Base-by-base conservation (phyloP, 768 basidiomycete genomes). In the Lyophyllum semitale region DNA sequence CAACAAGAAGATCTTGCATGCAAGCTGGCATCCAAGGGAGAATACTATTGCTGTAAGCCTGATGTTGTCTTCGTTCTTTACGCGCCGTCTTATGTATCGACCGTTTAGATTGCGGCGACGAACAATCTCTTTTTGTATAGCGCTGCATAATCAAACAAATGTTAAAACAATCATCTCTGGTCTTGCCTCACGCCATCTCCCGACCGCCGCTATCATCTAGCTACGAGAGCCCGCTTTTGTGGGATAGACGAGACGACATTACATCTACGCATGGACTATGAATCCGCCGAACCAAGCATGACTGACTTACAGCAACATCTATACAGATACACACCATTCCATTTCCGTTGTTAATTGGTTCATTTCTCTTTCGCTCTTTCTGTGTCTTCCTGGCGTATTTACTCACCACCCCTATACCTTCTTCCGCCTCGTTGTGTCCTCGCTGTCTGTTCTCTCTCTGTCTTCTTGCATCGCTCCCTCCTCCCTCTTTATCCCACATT, bases 11-110 rank as follows among this genome's bases (percentile, higher is more conserved):
- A 95, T 96, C 65, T 75, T 96, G 66, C 93, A 95, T 69, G 88
- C 90, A 59, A 91, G 89, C 73, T 99, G 97, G 97, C 97, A 99
- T 80, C 97, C 97, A 44, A 79, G 86, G 70, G 97, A 99, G 80
- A 94, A 95, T 73, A 98, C 96, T 43, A 98, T 99, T 68, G 95
- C 95, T 65, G 94, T 95, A 65, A 67, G 91, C 81, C 6, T 35
- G 12, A 22, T 44, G 26, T 27, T 35, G 15, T n/a, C 51, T 47
- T 26, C 32, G 6, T 29, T 26, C 38, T 35, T 11, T 6, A 37
- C 50, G 20, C 35, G 20, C 8, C 53, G 11, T 4, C 17, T 49
- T 20, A 50, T 35, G 5, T 25, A 30, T 57, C 15, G 35, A 42
- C 57, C 29, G 25, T 56, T 12, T 62, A 95, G 93, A 95, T 98